A percentile compares a stretch with the other conserved stretches of the same genome.
phyloP scores from a whole-genome alignment of 176 grass and related monocot species.

The Canna indica region DNA sequence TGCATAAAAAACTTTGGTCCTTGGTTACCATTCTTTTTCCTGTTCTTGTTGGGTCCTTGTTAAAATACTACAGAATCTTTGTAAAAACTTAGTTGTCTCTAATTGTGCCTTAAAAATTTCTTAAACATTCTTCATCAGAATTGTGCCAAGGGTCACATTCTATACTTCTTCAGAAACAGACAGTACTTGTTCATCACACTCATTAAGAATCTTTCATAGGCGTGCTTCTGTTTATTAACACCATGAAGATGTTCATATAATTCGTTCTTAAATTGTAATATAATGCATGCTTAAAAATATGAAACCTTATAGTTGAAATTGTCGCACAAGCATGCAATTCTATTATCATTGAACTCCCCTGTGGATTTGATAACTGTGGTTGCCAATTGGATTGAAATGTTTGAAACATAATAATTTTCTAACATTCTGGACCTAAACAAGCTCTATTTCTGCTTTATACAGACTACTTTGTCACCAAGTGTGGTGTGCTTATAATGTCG shows the following conservation, averaged over 20 bases:
- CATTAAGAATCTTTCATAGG: neutral
- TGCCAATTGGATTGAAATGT: neutral
- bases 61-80: neutral
- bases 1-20: no score
- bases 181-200: no score
- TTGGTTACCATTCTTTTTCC: neutral
- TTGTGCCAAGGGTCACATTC: no score
- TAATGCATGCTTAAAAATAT: neutral
- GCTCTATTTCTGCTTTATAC: constrained; percentile 11
- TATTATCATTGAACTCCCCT: neutral
- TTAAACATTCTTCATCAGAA: neutral
- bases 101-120: neutral
- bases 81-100: neutral
- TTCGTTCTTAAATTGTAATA: neutral
- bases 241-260: neutral
- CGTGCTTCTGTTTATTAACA: neutral
- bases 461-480: constrained; percentile 98
- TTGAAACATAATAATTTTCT: neutral
- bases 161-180: no score
- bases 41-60: neutral
- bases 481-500: constrained; percentile 94
- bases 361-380: neutral
- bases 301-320: neutral
- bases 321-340: neutral
- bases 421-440: neutral